A percentile compares a stretch with the other conserved stretches of the same genome.
These are phyloP conservation scores for Penicillium sp. DNA, from an alignment of 2,329 filamentous ascomycete species.

Conservation along the genomic window DNA sequence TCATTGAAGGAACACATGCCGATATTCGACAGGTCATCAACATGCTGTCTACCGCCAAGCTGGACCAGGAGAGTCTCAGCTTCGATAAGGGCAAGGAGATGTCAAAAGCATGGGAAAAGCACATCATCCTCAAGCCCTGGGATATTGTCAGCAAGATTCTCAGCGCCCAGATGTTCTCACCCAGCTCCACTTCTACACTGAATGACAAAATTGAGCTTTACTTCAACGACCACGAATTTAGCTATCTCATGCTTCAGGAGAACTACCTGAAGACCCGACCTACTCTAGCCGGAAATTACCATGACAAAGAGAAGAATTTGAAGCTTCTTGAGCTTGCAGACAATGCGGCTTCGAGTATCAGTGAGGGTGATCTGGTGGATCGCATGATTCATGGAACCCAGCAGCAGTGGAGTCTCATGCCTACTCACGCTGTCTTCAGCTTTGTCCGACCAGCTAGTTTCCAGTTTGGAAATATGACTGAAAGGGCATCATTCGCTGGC, in stretches of 20 bases:
- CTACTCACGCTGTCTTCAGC: constrained; percentile 91
- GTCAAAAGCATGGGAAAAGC: constrained; percentile 98
- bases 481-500: constrained; percentile 73
- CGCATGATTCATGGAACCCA: constrained; percentile 98
- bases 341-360: constrained; percentile 91
- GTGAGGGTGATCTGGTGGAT: constrained; percentile 93
- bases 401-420: constrained; percentile 98
- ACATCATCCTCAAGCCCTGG: constrained; percentile 95
- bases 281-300: constrained; percentile 61
- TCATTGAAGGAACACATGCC: constrained; percentile 93
- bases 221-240: constrained; percentile 99
- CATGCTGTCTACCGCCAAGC: constrained; percentile 92
- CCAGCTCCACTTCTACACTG: constrained; percentile 78
- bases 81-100: constrained; percentile 88
- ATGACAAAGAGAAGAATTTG: constrained; percentile 68
- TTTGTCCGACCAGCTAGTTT: constrained; percentile 90
- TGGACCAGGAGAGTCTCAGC: constrained; percentile 77
- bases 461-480: constrained; percentile 73
- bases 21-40: constrained; percentile 98
- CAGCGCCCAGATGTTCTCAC: constrained; percentile 79
- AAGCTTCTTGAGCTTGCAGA: constrained; percentile 86
- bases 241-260: constrained; percentile 95
- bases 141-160: constrained; percentile 95
- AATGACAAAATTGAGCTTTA: constrained; percentile 99
- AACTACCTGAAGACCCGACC: constrained; percentile 91